Base-by-base conservation (phyloP, 1,139 yeast species). In the Saccharomyces uvarum region DNA sequence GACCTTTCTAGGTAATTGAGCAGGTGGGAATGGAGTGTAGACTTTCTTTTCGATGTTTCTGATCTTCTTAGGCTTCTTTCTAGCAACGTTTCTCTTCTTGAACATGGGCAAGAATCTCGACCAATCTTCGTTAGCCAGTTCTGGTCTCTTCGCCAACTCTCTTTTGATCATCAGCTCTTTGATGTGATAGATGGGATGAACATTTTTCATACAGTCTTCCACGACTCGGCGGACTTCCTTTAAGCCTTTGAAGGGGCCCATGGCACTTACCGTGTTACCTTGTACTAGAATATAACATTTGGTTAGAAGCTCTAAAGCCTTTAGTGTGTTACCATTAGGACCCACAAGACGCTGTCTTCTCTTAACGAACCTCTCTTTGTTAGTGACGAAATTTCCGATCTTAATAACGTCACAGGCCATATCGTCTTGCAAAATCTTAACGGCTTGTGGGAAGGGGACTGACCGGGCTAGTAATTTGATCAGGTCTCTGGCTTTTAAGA, bases 21-120 rank as follows among this genome's bases (percentile, higher is more conserved):
- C 88, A 63, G 99, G 99, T 74, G 99, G 99, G 90, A 95, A 95
- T 68, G 99, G 99, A 32, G 99, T 93, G 80, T 93, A 93, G 2
- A 82, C 85, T 74, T 84, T 89, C 87, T 87, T 87, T 71, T 86
- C 88, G 26, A 38, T 6, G 63, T 75, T 80, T 66, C 71, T 73
- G 64, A 75, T 74, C 71, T 80, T 80, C 76, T 82, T 84, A 60
- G 93, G 88, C 77, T 84, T 85, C 86, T 88, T 88, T 69, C 99
- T 84, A 48, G 96, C 96, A 61, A 93, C 97, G 66, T 90, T 90
- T 69, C 93, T 84, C 80, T 91, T 93, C 81, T 90, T 95, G 78
- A 95, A 95, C 78, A 87, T 91, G 29, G 99, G 99, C 69, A 95
- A 77, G 73, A 93, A 95, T 70, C 99, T 80, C 28, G 91, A 84